Conservation (phyloP, 768 basidiomycete species). For the Auriscalpium vulgare region DNA sequence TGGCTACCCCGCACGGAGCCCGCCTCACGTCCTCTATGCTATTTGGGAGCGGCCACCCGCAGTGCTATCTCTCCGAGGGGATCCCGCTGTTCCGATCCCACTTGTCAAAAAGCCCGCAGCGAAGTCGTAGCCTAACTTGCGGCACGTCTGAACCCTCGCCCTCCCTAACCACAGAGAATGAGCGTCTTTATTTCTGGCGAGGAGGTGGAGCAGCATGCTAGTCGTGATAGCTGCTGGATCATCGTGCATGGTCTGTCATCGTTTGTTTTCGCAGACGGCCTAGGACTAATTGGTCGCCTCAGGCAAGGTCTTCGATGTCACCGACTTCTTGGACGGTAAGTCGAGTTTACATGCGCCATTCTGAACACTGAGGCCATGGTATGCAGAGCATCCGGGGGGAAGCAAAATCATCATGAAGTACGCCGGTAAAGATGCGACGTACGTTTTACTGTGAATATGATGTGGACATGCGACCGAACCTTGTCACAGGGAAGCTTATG, state of each 20-base stretch:
- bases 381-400: conserved; percentile 27
- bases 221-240: not conserved
- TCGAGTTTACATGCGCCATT: not conserved
- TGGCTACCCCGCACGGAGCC: too few relatives aligned
- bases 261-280: not conserved
- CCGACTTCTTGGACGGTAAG: conserved; percentile 29
- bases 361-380: conserved; percentile 1
- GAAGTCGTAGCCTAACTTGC: not conserved
- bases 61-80: not conserved
- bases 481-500: conserved; percentile 45
- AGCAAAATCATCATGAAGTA: conserved; percentile 44
- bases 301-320: conserved; percentile 33
- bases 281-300: not conserved
- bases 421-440: conserved; percentile 42
- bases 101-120: not conserved
- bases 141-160: not conserved
- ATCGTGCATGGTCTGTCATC: not conserved
- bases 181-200: not conserved
- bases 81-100: not conserved
- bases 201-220: not conserved
- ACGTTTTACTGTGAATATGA: not conserved
- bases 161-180: not conserved
- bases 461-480: not conserved
- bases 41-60: too few relatives aligned
- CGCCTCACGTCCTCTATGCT: too few relatives aligned